These are phyloP conservation scores for Calocera cornea DNA, from an alignment of 768 basidiomycete genomes.

Conservation along the genomic window DNA sequence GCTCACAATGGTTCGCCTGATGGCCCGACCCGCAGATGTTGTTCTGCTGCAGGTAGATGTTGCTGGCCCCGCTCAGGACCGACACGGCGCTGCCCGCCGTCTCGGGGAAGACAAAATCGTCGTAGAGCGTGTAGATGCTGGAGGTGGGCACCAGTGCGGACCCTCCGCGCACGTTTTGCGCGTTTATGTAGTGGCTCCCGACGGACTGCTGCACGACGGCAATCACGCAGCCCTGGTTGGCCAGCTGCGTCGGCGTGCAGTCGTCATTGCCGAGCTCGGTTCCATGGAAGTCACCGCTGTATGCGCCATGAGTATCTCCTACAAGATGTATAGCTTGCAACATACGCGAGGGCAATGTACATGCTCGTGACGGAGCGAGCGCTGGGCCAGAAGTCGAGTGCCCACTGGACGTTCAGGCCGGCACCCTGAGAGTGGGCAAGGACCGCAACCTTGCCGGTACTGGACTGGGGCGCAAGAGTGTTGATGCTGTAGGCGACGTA, in stretches of 20 bases:
- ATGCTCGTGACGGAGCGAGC: conserved; percentile 13
- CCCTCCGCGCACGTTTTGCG: conserved; percentile 16
- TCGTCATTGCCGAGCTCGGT: conserved; percentile 14
- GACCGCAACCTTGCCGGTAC: conserved; percentile 18
- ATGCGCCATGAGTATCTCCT: neutral
- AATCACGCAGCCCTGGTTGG: conserved; percentile 6
- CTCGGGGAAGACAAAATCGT: conserved; percentile 21
- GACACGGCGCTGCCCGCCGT: conserved; percentile 12
- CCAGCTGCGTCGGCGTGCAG: conserved; percentile 9
- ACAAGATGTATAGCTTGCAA: neutral
- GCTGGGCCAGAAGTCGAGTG: conserved; percentile 19
- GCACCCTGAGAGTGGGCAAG: conserved; percentile 19
- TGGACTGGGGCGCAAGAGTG: conserved; percentile 13
- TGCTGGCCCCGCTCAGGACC: conserved; percentile 12
- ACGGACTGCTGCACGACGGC: conserved; percentile 18
- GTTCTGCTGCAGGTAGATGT: conserved; percentile 11
- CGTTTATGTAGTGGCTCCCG: conserved; percentile 18
- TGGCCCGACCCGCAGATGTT: conserved; percentile 13
- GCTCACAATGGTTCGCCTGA: conserved; percentile 13
- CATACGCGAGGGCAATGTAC: conserved; percentile 16
- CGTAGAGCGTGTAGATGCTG: conserved; percentile 16
- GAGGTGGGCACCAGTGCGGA: conserved; percentile 19
- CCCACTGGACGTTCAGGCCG: conserved; percentile 13
- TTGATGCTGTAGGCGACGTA: conserved; percentile 19
- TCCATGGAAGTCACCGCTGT: conserved; percentile 17